Base-by-base conservation (phyloP, 148 eudicot genomes). In the Diospyros lotus region DNA sequence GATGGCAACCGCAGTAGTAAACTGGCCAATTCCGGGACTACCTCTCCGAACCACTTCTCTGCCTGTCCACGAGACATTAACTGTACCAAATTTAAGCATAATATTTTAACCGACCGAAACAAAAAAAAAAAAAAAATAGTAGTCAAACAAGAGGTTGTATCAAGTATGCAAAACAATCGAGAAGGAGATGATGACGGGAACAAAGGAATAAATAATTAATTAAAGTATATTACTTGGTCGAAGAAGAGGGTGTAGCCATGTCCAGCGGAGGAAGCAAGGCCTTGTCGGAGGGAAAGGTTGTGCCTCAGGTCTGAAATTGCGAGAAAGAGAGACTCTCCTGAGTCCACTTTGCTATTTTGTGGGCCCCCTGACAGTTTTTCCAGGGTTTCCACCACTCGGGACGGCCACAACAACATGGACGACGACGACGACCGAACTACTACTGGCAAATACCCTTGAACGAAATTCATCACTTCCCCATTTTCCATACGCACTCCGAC, bases 181-280 rank as follows among this genome's bases (percentile, higher is more conserved):
- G 1, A 9, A 55, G 44, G 50, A 69, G 15, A 54, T 4, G 3
- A 28, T 28, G 63, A 38, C 18, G 10, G 40, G 58, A 41, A 9
- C 28, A 52, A n/a, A 44, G 7, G 55, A 40, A 9, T 0, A 40
- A 40, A 62, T 62, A 3, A 64, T 12, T 10, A 40, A 28, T 3
- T 39, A 41, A 41, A 7, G 13, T 53, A 45, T 50, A 40, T 53
- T 72, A 90, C 97, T 76, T 90, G 93, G 67, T 92, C 97, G 71
- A 94, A 94, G 89, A 88, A 94, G 75, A 94, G 89, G 14, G 92
- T 69, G 67, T 69, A 89, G 5, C 99, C 99, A 14, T 89, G 73
- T 18, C 79, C 79, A 15, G 89, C 80, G 52, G 85, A 83, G 70
- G 80, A 14, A 18, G 80, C 65, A 10, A 92, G 76, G 39, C 38